Evolutionary conservation across 208 protist genomes (phyloP).

Genomic region (Leishmania arabica): DNA sequence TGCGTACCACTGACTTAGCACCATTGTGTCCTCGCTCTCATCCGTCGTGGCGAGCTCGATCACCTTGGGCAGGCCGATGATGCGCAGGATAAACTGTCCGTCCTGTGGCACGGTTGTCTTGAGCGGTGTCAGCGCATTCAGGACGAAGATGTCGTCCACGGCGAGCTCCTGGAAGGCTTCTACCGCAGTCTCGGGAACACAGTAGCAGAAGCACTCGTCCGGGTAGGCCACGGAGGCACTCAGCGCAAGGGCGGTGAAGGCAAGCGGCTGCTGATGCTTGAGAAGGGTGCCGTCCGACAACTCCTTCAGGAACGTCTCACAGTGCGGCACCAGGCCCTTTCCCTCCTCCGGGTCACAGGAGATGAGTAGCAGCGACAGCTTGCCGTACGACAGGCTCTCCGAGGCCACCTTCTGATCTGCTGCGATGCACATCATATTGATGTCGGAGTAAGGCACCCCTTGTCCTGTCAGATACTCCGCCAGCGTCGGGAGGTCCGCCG

Average conservation of each 20-base stretch:
- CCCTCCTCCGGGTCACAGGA: constrained; percentile 42
- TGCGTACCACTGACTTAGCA: constrained; percentile 71
- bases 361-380: constrained; percentile 72
- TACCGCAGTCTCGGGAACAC: constrained; percentile 27
- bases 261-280: constrained; percentile 42
- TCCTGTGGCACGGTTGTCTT: constrained; percentile 25
- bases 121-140: constrained; percentile 60
- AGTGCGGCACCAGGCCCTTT: constrained; percentile 37
- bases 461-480: constrained; percentile 36
- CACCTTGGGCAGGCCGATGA: constrained; percentile 73
- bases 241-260: constrained; percentile 64
- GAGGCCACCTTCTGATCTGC: constrained; percentile 71
- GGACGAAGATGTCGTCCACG: constrained; percentile 43
- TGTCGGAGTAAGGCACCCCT: constrained; percentile 40
- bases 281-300: constrained; percentile 53
- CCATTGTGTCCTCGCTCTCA: constrained; percentile 44
- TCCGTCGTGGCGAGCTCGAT: constrained; percentile 64
- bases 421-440: constrained; percentile 77
- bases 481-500: constrained; percentile 47
- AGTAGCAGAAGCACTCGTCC: constrained; percentile 66
- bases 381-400: constrained; percentile 67
- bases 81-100: constrained; percentile 37
- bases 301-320: constrained; percentile 32
- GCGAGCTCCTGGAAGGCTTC: constrained; percentile 24
- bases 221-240: constrained; percentile 60